phyloP scores from a whole-genome alignment of 1,284 basidiomycete species.

The Austropuccinia psidii region DNA sequence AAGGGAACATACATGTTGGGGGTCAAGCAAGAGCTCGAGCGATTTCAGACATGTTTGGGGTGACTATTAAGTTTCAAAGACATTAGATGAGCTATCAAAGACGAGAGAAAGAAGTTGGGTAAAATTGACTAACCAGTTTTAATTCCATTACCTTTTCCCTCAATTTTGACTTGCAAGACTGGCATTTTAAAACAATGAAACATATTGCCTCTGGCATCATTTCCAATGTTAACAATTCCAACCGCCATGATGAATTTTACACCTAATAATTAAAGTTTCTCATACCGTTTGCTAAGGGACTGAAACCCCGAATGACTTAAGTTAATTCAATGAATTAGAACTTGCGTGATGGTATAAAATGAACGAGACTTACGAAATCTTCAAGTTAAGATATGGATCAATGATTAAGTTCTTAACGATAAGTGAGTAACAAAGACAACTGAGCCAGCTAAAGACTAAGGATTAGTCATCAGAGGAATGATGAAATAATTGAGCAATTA shows the following conservation, averaged over 20 bases:
- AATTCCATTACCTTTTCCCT: conserved; percentile 98
- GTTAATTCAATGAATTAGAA: too few species aligned
- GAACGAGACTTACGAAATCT: too few species aligned
- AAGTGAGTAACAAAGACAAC: too few species aligned
- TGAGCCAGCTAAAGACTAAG: too few species aligned
- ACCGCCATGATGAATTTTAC: conserved; percentile 32
- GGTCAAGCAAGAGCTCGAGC: conserved; percentile 90
- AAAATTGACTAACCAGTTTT: conserved; percentile 59
- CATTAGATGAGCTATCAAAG: not conserved
- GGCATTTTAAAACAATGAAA: conserved; percentile 65
- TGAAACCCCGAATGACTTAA: too few species aligned
- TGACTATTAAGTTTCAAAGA: conserved; percentile 51
- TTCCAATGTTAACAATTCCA: conserved; percentile 29
- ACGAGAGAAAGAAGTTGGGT: not conserved
- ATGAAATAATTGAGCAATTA: too few species aligned
- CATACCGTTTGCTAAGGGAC: too few species aligned
- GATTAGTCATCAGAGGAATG: too few species aligned
- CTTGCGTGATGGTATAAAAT: too few species aligned
- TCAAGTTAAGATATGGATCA: too few species aligned
- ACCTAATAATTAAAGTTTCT: too few species aligned
- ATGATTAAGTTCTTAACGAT: too few species aligned
- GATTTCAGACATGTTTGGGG: conserved; percentile 98
- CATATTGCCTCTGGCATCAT: conserved; percentile 30
- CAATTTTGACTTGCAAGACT: conserved; percentile 85
- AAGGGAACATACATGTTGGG: conserved; percentile 58